Conservation (phyloP, 148 eudicot species). For the Silene latifolia region DNA sequence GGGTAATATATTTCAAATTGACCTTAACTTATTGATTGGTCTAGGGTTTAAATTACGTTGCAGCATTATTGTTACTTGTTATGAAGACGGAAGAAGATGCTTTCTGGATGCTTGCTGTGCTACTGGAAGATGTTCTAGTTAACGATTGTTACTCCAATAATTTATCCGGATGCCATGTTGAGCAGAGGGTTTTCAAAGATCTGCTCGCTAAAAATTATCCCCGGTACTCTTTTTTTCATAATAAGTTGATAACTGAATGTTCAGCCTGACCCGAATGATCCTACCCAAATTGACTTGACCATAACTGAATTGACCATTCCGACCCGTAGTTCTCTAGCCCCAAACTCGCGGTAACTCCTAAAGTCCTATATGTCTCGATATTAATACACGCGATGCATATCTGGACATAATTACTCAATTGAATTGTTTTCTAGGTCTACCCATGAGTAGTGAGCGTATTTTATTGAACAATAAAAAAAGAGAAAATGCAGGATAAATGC, state of each 20-base stretch:
- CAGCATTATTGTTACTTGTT: conserved; percentile 85
- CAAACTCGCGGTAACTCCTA: too few species aligned
- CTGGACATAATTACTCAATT: too few species aligned
- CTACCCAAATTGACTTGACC: too few species aligned
- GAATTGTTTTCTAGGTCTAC: too few species aligned
- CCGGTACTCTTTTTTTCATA: conserved; percentile 38
- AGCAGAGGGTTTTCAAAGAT: conserved; percentile 94
- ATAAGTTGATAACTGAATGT: neutral
- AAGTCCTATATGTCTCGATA: too few species aligned
- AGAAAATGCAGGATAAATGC: conserved; percentile 67
- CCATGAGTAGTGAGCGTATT: neutral
- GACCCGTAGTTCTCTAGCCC: too few species aligned
- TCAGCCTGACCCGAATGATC: too few species aligned
- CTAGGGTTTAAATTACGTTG: conserved; percentile 95
- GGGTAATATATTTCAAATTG: too few species aligned
- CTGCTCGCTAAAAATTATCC: conserved; percentile 73
- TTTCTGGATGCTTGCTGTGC: conserved; percentile 97
- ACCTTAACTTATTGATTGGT: neutral
- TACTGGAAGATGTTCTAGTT: conserved; percentile 82
- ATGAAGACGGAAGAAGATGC: conserved; percentile 99
- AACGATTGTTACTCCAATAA: conserved; percentile 80
- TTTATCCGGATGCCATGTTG: conserved; percentile 95
- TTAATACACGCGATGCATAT: too few species aligned
- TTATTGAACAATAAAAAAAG: conserved; percentile 5
- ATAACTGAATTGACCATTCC: too few species aligned